phyloP scores from a whole-genome alignment of 1,284 basidiomycete genomes.

The Ustilago hordei region DNA sequence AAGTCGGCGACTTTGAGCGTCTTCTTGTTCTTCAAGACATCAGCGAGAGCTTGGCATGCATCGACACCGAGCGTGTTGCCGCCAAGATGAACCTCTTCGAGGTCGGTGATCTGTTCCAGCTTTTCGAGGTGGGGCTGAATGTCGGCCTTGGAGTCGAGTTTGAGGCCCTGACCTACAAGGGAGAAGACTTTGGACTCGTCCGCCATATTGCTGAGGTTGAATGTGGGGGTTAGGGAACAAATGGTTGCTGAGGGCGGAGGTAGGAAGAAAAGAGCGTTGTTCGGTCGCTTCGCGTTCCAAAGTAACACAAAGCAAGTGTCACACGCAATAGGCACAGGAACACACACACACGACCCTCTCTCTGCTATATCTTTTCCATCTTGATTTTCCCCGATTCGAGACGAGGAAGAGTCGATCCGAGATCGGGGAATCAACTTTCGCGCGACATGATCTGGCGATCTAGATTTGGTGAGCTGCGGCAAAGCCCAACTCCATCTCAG shows the following conservation, averaged over 20 bases:
- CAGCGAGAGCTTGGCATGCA: conserved; percentile 86
- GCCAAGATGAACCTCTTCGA: conserved; percentile 87
- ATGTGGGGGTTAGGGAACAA: background rate
- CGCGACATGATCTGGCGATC: conserved; percentile 22
- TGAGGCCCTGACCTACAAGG: conserved; percentile 74
- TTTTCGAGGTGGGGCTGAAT: conserved; percentile 77
- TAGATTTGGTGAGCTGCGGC: conserved; percentile 33
- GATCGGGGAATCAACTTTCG: conserved; percentile 16
- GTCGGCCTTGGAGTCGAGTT: conserved; percentile 83
- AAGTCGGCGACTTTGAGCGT: conserved; percentile 89
- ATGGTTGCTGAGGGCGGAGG: background rate
- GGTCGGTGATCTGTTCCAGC: conserved; percentile 77
- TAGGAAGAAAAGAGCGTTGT: conserved; percentile 3
- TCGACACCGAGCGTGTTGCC: conserved; percentile 97
- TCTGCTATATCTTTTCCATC: conserved; percentile 19
- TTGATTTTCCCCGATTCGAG: background rate
- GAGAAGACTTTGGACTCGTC: conserved; percentile 49
- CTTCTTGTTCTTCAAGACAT: conserved; percentile 80
- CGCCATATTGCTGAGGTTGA: conserved; percentile 21
- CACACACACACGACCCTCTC: background rate
- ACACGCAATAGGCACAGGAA: background rate
- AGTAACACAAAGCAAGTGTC: background rate
- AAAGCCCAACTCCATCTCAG: conserved; percentile 15
- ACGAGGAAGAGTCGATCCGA: background rate
- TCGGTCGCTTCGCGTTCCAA: background rate